Base-by-base conservation (phyloP, 805 yeast species). In the Spathaspora passalidarum region DNA sequence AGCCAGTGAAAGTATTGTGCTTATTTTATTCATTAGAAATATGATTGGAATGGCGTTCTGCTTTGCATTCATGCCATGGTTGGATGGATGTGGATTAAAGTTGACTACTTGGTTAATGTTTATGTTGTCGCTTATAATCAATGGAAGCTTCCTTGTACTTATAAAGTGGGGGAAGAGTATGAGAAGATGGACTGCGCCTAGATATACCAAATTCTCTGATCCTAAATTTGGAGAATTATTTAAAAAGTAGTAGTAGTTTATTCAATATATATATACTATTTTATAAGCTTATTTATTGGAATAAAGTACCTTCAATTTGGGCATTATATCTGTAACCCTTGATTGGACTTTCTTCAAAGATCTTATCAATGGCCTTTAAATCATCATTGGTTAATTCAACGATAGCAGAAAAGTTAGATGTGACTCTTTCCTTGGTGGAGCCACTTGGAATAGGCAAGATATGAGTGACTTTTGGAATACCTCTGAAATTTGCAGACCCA, bases 391-490 rank as follows among this genome's bases (percentile, higher is more conserved):
- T 60, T 45, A 89, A 66, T 9, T 64, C 62, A 40, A 78, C 54
- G 40, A 61, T 62, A 18, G 70, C 64, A 10, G 56, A 61, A 52
- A 78, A 69, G 65, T 88, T 90, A 59, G 80, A 86, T 39, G 73
- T 70, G 14, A 85, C 80, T 61, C 88, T 82, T 10, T 63, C 69
- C 3, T 68, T 61, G 32, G 82, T 77, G 5, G 89, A 76, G 2
- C 88, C 83, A 44, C 91, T 84, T 17, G 97, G 96, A 61, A 90
- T 86, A 26, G 96, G 95, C 39, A 90, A 58, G 38, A 88, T 73
- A 48, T 66, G 71, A 20, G 90, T 78, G 44, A 69, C 73, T 43
- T 69, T 67, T 19, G 53, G 45, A 32, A 68, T 52, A 2, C 76
- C 79, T 6, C 69, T 61, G 54, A 60, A 71, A 43, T 77, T 73